phyloP scores from a whole-genome alignment of 2,329 filamentous ascomycete species.

The Blastomyces silverae region DNA sequence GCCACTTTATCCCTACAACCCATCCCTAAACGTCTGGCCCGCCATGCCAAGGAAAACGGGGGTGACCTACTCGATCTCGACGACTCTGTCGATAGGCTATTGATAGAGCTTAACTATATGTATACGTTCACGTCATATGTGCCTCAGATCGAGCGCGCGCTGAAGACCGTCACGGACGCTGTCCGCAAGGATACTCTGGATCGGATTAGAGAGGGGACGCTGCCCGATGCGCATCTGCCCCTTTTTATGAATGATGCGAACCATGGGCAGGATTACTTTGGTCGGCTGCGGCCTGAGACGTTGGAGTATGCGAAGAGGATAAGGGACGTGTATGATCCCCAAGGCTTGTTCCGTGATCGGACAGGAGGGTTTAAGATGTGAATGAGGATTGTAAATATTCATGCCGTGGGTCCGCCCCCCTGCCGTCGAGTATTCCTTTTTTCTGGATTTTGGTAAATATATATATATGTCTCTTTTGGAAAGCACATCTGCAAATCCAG shows the following conservation, averaged over 20 bases:
- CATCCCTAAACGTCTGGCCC: conserved; percentile 31
- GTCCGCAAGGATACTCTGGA: conserved; percentile 32
- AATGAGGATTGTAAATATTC: neutral
- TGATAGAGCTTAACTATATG: conserved; percentile 43
- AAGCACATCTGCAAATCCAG: neutral
- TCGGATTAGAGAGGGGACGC: conserved; percentile 31
- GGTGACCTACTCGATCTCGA: conserved; percentile 41
- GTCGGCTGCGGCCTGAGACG: conserved; percentile 29
- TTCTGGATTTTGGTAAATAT: neutral
- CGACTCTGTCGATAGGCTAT: conserved; percentile 38
- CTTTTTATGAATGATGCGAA: conserved; percentile 46
- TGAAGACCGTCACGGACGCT: conserved; percentile 35
- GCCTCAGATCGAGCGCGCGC: conserved; percentile 36
- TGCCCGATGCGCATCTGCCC: conserved; percentile 39
- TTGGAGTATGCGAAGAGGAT: conserved; percentile 27
- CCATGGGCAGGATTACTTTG: conserved; percentile 42
- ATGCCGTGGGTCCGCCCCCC: neutral
- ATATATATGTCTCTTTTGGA: neutral
- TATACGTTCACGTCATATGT: conserved; percentile 34
- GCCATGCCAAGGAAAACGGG: conserved; percentile 31
- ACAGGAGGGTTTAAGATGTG: conserved; percentile 11
- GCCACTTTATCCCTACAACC: conserved; percentile 36
- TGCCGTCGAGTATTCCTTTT: neutral
- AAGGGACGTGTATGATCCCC: conserved; percentile 12
- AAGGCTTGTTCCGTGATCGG: conserved; percentile 12